A percentile compares a stretch with the other conserved stretches of the same genome.
Evolutionary conservation across 2,329 filamentous ascomycete genomes (phyloP).

Genomic region (Pseudocercospora eumusae): DNA sequence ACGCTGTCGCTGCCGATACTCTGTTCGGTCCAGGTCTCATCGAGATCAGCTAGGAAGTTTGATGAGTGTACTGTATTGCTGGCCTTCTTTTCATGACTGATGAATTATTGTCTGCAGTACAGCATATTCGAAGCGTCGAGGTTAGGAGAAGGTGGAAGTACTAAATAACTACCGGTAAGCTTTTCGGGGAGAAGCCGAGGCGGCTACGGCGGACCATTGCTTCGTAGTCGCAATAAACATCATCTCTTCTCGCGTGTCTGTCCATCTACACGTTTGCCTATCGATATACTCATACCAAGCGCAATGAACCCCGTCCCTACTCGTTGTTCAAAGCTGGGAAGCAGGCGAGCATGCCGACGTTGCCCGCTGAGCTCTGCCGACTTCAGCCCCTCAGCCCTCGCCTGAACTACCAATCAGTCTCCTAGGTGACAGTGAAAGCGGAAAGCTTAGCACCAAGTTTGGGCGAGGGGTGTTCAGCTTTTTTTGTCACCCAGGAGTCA

Average conservation of each 20-base stretch:
- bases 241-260: not conserved
- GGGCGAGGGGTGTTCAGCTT: too few relatives aligned
- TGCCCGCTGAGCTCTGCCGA: not conserved
- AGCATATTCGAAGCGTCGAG: too few relatives aligned
- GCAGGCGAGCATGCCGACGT: not conserved
- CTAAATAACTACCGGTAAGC: too few relatives aligned
- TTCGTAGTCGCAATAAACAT: not conserved
- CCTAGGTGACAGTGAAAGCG: too few relatives aligned
- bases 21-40: constrained; percentile 53
- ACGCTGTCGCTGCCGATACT: constrained; percentile 44
- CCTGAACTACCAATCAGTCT: not conserved
- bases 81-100: constrained; percentile 1
- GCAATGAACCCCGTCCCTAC: not conserved
- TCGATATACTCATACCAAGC: not conserved
- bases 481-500: not conserved
- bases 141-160: too few relatives aligned
- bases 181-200: not conserved
- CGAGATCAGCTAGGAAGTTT: constrained; percentile 44
- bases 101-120: not conserved
- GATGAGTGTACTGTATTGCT: not conserved
- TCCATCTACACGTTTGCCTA: not conserved
- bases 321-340: not conserved
- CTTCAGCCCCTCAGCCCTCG: not conserved
- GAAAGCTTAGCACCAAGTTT: too few relatives aligned
- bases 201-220: not conserved